These are phyloP conservation scores for Yarrowia yakushimensis DNA, from an alignment of 805 yeast species.

Conservation along the genomic window DNA sequence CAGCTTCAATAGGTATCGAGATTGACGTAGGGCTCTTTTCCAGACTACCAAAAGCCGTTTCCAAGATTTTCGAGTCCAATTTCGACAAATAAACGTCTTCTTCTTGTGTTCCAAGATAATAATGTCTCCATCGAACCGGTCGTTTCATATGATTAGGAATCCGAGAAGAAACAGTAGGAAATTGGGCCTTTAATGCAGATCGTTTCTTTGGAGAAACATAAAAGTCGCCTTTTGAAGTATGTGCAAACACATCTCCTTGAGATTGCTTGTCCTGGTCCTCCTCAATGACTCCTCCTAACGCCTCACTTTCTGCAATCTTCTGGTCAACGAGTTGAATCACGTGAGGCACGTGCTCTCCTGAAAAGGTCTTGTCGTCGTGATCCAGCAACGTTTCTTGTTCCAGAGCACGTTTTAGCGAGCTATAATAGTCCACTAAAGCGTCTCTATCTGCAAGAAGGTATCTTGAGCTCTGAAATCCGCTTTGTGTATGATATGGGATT, in stretches of 20 bases:
- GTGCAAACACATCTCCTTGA: background rate
- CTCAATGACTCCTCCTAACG: background rate
- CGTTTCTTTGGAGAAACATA: constrained; percentile 11
- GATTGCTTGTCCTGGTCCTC: background rate
- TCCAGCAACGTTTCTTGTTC: background rate
- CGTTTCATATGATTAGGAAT: constrained; percentile 9
- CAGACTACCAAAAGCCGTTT: background rate
- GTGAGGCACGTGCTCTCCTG: background rate
- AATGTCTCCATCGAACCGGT: background rate
- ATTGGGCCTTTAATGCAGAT: background rate
- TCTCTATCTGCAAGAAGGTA: background rate
- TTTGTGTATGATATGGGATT: background rate
- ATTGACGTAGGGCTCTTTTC: background rate
- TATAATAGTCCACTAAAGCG: background rate
- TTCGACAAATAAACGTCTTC: background rate
- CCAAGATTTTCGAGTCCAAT: background rate
- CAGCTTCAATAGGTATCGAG: background rate
- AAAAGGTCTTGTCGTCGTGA: background rate
- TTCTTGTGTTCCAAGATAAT: background rate
- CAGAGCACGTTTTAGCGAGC: background rate
- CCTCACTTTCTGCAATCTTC: background rate
- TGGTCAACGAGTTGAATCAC: background rate
- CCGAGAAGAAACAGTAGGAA: constrained; percentile 6
- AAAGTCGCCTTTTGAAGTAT: background rate
- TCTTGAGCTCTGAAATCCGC: background rate